phyloP scores from a whole-genome alignment of 306 rosid genomes.

The Quercus bicolor region DNA sequence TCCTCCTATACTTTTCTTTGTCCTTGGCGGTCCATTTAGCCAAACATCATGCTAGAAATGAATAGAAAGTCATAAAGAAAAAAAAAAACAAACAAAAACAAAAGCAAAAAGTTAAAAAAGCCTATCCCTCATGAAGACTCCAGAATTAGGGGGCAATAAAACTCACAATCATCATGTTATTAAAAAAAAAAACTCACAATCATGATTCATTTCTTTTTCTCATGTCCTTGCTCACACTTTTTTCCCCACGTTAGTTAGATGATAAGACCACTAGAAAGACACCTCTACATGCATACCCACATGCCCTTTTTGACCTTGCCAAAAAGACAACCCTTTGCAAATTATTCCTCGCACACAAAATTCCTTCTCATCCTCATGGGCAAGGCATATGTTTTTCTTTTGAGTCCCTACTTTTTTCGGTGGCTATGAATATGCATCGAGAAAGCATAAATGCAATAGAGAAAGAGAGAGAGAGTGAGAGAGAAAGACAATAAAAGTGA shows the following conservation, averaged over 20 bases:
- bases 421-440: neutral
- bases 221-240: neutral
- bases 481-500: neutral
- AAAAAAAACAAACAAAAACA: no score
- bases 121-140: neutral
- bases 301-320: neutral
- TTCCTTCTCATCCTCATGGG: neutral
- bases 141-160: neutral
- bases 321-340: neutral
- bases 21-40: no score
- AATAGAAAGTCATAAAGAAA: no score
- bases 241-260: neutral
- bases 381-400: neutral
- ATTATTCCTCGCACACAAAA: neutral
- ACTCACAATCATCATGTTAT: no score
- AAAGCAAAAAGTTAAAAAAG: neutral
- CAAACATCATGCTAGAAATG: no score
- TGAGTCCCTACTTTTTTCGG: neutral
- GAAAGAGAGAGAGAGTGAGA: neutral
- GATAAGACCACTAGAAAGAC: neutral
- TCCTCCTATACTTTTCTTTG: no score
- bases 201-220: neutral
- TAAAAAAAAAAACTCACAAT: neutral
- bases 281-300: neutral
- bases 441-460: neutral